These are phyloP conservation scores for Arctium lappa DNA, from an alignment of 129 eudicot species.

Conservation along the genomic window DNA sequence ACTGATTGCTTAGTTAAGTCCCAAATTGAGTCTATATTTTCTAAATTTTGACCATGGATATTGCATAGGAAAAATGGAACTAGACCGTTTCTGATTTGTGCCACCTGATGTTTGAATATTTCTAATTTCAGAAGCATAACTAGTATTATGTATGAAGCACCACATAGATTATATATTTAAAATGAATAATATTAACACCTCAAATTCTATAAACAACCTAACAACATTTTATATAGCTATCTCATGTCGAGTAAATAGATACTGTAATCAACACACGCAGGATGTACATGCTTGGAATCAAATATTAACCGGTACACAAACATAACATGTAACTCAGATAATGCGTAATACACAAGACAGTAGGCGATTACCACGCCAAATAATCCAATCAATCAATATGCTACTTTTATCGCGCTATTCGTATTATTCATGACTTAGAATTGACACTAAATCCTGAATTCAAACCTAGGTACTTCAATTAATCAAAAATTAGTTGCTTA, in stretches of 20 bases:
- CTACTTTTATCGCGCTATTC: not conserved
- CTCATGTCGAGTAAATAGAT: not conserved
- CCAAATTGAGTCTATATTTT: not conserved
- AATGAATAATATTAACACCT: not conserved
- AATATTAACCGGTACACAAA: not conserved
- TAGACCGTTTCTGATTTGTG: not conserved
- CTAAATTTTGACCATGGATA: not conserved
- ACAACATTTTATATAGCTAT: not conserved
- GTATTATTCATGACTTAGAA: not conserved
- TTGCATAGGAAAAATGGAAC: not conserved
- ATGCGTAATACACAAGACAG: not conserved
- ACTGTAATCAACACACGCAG: not conserved
- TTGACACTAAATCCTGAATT: slow-evolving; percentile 11
- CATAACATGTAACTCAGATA: not conserved
- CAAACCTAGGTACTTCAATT: not conserved
- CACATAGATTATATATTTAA: too few species aligned
- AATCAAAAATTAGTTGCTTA: not conserved
- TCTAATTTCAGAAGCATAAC: slow-evolving; percentile 2
- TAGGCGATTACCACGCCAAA: not conserved
- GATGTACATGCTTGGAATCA: not conserved
- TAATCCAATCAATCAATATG: not conserved
- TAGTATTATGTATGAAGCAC: not conserved
- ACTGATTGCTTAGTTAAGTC: not conserved
- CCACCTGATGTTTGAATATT: slow-evolving; percentile 2
- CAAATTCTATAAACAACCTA: not conserved